Base-by-base conservation (phyloP, 1,139 yeast genomes). In the Hansenula sp. region DNA sequence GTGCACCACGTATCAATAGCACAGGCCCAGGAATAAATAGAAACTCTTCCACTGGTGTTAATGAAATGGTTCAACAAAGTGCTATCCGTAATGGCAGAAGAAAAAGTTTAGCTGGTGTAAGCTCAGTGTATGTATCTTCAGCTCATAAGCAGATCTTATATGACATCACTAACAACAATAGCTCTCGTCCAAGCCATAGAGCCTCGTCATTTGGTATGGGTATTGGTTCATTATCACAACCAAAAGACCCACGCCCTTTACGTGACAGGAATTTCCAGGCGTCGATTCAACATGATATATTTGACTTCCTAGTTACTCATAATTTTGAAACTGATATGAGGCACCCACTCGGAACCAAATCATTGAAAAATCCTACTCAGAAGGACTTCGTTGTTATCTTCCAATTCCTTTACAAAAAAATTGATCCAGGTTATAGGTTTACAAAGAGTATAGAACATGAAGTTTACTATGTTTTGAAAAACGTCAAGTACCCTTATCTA, bases 401-500 rank as follows among this genome's bases (percentile, higher is more conserved):
- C 66, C 86, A 85, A 61, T 91, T 90, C 74, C 67, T 90, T 21
- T 89, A 87, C 63, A 74, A 72, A 50, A 76, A 80, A 53, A 67
- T 89, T 34, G 97, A 91, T 60, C 96, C 96, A 0, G 84, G 84
- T 36, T 84, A 85, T 61, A 71, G 70, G 49, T 88, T 88, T 59
- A 72, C 79, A 25, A 79, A 76, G 57, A 72, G 86, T 15, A 75
- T 85, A 35, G 96, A 90, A 51, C 74, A 77, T 43, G 97, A 91
- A 50, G 87, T 90, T 11, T 83, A 82, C 53, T 72, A 76, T 18
- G 67, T 88, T 15, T 66, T 91, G 52, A 82, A 79, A 57, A 72
- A 73, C 29, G 64, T 89, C 48, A 78, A 77, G 42, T 91, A 90
- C 58, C 97, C 98, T 1, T 88, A 84, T 61, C 63, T 89, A 46